Base-by-base conservation (phyloP, 139 green algal species). In the Picochlorum sp. region DNA sequence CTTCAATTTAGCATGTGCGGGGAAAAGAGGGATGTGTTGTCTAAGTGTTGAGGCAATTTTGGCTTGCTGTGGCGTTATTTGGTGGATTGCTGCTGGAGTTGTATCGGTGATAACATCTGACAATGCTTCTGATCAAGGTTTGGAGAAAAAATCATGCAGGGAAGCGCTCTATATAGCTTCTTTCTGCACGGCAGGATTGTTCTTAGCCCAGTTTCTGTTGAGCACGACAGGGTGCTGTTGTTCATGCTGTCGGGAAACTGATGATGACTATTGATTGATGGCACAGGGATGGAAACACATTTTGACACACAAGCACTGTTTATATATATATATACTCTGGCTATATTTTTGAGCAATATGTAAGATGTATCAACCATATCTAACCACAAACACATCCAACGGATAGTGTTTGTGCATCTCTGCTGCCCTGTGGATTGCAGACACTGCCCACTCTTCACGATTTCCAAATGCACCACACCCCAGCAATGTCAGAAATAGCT, bases 1-100 rank as follows among this genome's bases (percentile, higher is more conserved):
- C 24, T 30, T 62, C 11, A 45, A 62, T 7, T 24, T 45, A 8
- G 41, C 11, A 15, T 62, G 30, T 15, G 13, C 26, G 4, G 26
- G 28, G 24, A n/a, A 28, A 62, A n/a, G 28, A n/a, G 15, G 44
- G 20, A 28, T 28, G n/a, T 62, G 24, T 11, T 62, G 56, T 2
- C 4, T 62, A 7, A 62, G 56, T 62, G 49, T 62, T 45, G 56
- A 62, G 30, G 56, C 56, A 3, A 23, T 62, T 47, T n/a, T 62
- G n/a, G 28, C 11, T 21, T 20, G 21, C 15, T 30, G 41, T 30
- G 56, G 56, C 5, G 15, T 45, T 14, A 16, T 15, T 21, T 62
- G 56, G 56, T 62, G 56, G 56, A 24, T 45, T 45, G 56, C 7
- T 21, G 56, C 56, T 47, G 56, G 56, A 4, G 44, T 62, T 47